Conservation (phyloP, 768 basidiomycete genomes). For the Cantharellus cinnabarinus region DNA sequence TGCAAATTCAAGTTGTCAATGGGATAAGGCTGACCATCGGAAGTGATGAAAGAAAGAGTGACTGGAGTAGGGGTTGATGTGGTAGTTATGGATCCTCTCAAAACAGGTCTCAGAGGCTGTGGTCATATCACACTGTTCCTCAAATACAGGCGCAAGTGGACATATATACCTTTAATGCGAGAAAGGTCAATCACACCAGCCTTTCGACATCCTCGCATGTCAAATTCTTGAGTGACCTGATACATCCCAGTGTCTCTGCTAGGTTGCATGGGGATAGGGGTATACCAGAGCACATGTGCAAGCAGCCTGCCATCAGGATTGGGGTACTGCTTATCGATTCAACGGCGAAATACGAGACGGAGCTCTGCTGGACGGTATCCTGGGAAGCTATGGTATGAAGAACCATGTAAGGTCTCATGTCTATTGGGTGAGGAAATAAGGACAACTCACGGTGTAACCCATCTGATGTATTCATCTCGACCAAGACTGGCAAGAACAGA, state of each 20-base stretch:
- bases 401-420: no score
- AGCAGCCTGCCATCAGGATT: no score
- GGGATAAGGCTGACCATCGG: background rate
- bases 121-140: background rate
- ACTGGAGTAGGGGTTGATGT: background rate
- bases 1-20: no score
- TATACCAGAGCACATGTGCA: background rate
- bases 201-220: background rate
- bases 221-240: background rate
- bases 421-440: no score
- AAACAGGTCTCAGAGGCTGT: background rate
- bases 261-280: background rate
- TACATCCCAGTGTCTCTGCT: background rate
- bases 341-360: no score
- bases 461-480: no score
- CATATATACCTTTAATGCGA: background rate
- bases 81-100: background rate
- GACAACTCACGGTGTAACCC: no score
- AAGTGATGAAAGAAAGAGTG: background rate
- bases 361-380: no score
- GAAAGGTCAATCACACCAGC: background rate
- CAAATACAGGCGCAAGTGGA: background rate
- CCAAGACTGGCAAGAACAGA: no score
- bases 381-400: no score
- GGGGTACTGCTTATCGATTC: no score